Percentiles rank a stretch among this genome's conserved stretches.
Evolutionary conservation across 768 basidiomycete genomes (phyloP).

Genomic region (Scleroderma bovista): DNA sequence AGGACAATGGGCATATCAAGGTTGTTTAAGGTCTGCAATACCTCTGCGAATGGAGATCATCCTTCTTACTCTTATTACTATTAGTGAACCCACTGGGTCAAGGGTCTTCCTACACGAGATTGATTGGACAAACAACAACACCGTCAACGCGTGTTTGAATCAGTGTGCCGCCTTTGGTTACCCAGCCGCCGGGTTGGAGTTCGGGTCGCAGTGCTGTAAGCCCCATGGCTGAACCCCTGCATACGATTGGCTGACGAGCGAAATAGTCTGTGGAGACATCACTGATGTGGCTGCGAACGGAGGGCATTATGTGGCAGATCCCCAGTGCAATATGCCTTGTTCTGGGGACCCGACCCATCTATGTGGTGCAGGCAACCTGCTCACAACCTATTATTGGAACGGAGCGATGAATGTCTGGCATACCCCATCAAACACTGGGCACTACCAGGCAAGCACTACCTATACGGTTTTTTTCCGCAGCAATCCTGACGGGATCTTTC

Average conservation of each 20-base stretch:
- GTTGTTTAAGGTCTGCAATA: slow-evolving; percentile 56
- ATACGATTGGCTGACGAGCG: not conserved
- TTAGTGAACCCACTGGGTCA: slow-evolving; percentile 43
- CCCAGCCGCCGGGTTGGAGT: slow-evolving; percentile 66
- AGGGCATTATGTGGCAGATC: slow-evolving; percentile 27
- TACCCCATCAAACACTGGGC: slow-evolving; percentile 57
- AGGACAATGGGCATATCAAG: slow-evolving; percentile 57
- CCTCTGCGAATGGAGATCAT: not conserved
- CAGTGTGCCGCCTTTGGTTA: slow-evolving; percentile 72
- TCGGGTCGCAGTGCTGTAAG: slow-evolving; percentile 70
- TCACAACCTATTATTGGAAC: slow-evolving; percentile 52
- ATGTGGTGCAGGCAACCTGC: slow-evolving; percentile 54
- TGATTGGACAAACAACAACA: slow-evolving; percentile 55
- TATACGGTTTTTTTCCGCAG: not conserved
- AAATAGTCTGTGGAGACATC: slow-evolving; percentile 65
- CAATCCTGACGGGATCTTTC: not conserved
- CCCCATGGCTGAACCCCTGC: slow-evolving; percentile 5
- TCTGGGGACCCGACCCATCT: slow-evolving; percentile 65
- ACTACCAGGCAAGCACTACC: slow-evolving; percentile 54
- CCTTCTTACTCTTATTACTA: not conserved
- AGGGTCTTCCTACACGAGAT: slow-evolving; percentile 59
- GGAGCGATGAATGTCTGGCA: slow-evolving; percentile 57
- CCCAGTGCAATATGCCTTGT: slow-evolving; percentile 47
- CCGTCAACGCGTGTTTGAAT: slow-evolving; percentile 56
- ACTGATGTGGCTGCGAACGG: slow-evolving; percentile 40